phyloP scores from a whole-genome alignment of 164 flowering plant species.

The Magnolia officinalis region DNA sequence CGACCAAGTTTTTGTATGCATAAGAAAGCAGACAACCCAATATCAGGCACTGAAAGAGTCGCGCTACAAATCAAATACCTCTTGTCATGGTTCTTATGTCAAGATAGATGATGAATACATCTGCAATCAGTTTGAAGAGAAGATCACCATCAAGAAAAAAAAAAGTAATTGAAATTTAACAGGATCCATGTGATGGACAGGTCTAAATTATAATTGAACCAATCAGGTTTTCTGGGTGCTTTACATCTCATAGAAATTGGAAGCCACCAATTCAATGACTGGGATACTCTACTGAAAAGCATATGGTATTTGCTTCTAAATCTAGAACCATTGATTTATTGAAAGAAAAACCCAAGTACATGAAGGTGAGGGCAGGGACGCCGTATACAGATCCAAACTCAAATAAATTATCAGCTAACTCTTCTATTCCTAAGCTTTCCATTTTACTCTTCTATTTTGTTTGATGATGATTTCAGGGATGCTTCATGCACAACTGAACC shows the following conservation, averaged over 20 bases:
- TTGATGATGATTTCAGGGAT: slow-evolving; percentile 51
- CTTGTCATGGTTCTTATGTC: too few species aligned
- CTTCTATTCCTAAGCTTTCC: not conserved
- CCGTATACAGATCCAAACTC: not conserved
- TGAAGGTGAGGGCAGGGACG: not conserved
- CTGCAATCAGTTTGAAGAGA: too few species aligned
- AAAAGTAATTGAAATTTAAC: too few species aligned
- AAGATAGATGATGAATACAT: too few species aligned
- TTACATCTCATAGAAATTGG: slow-evolving; percentile 98
- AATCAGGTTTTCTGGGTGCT: slow-evolving; percentile 84
- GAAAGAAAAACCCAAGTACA: not conserved
- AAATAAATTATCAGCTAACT: not conserved
- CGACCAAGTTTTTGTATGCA: too few species aligned
- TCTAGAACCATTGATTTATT: not conserved
- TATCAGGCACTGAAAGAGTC: too few species aligned
- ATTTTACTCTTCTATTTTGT: not conserved
- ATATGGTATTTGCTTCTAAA: slow-evolving; percentile 47
- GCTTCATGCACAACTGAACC: slow-evolving; percentile 95
- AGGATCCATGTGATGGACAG: too few species aligned
- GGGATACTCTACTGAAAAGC: slow-evolving; percentile 95
- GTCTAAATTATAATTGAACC: too few species aligned
- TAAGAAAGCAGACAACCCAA: too few species aligned
- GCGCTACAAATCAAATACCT: too few species aligned
- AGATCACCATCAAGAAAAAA: too few species aligned
- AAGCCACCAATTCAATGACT: slow-evolving; percentile 93